Evolutionary conservation across 2,329 filamentous ascomycete species (phyloP).

Genomic region (Alternaria incomplexa): DNA sequence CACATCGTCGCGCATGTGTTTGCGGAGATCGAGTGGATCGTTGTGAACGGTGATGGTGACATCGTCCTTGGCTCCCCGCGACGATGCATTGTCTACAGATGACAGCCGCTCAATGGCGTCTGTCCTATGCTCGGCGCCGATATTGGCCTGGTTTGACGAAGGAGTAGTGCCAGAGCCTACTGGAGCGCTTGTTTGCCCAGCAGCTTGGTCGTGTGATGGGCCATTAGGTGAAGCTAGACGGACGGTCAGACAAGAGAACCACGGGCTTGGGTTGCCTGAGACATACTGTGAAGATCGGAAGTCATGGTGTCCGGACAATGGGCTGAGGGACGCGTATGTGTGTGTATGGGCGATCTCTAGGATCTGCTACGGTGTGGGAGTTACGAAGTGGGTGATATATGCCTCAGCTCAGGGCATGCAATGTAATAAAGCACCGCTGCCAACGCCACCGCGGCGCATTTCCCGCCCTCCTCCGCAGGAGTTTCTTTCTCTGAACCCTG

Average conservation of each 20-base stretch:
- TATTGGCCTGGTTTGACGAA: constrained; percentile 29
- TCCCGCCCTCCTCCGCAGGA: constrained; percentile 16
- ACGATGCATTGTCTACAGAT: constrained; percentile 23
- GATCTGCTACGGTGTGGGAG: constrained; percentile 25
- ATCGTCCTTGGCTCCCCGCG: constrained; percentile 32
- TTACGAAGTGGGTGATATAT: constrained; percentile 28
- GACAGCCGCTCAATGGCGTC: constrained; percentile 37
- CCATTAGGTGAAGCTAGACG: constrained; percentile 34
- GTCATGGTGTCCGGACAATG: constrained; percentile 36
- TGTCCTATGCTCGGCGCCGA: constrained; percentile 23
- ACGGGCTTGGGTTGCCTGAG: constrained; percentile 19
- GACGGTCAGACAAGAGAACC: constrained; percentile 29
- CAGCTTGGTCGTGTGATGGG: constrained; percentile 35
- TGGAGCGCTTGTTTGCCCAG: constrained; percentile 37
- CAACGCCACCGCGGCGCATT: constrained; percentile 21
- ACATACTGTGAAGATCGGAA: constrained; percentile 42
- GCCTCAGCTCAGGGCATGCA: constrained; percentile 31
- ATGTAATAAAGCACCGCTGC: constrained; percentile 42
- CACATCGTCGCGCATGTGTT: constrained; percentile 42
- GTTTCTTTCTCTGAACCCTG: constrained; percentile 16
- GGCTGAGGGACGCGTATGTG: constrained; percentile 18
- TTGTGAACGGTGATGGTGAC: constrained; percentile 20
- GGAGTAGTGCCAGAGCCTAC: constrained; percentile 24
- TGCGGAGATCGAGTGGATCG: constrained; percentile 48
- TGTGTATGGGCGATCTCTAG: constrained; percentile 22